Base-by-base conservation (phyloP, 2,329 filamentous ascomycete species). In the Macroventuria anomochaeta region DNA sequence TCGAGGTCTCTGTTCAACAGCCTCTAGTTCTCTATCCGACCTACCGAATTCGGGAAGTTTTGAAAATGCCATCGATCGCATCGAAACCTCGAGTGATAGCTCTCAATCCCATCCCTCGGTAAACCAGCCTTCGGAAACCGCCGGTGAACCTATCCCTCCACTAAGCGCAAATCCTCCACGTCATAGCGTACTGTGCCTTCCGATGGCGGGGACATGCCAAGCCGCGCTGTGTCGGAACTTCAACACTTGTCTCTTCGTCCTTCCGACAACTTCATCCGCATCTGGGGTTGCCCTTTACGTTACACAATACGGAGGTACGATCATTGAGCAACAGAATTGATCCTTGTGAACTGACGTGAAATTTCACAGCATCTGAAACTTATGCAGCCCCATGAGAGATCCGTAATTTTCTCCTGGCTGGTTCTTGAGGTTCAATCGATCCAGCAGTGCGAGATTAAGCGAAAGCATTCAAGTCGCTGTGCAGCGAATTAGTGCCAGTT, bases 201-300 rank as follows among this genome's bases (percentile, higher is more conserved):
- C 47, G 47, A 43, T 36, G 32, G 12, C 44, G 44, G 44, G 28
- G 39, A 15, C 20, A 20, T 13, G 46, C 46, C 37, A 49, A 49
- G 46, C 26, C 7, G 23, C 4, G 1, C 8, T 18, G 7, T 29
- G 36, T 31, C 50, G 50, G 50, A 53, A 53, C 42, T 2, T 42
- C 37, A 32, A 23, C 18, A 0, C 25, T 26, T n/a, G 11, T 17
- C 3, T 23, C 5, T 8, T 29, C 33, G 37, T 21, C 20, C 44
- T 44, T 54, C 51, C 51, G 51, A 48, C 44, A 49, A 41, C 12
- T 13, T 17, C 51, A 44, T 54, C 51, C 51, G 51, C 44, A 31
- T 13, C 28, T 31, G 11, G 39, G 43, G 21, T 43, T 39, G 39
- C 33, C 39, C 33, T 49, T n/a, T 46, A 46, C 51, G 44, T 54